phyloP scores from a whole-genome alignment of 2,329 filamentous ascomycete genomes.

The Myriosclerotinia duriaeana region DNA sequence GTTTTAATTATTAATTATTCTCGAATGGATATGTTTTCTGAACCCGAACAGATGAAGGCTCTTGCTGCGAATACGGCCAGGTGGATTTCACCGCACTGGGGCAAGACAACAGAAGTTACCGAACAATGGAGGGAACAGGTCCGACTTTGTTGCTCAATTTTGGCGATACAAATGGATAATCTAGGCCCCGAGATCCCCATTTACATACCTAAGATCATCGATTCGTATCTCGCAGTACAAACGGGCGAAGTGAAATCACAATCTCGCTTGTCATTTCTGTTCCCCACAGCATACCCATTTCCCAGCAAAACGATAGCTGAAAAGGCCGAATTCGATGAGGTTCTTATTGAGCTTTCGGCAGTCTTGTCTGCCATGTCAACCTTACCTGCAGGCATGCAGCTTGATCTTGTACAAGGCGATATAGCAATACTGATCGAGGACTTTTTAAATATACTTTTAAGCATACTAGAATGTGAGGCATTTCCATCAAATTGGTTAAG shows the following conservation, averaged over 20 bases:
- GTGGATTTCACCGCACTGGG: slow-evolving; percentile 96
- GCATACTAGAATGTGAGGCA: slow-evolving; percentile 82
- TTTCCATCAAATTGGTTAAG: slow-evolving; percentile 91
- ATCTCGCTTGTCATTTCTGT: slow-evolving; percentile 77
- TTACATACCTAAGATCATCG: slow-evolving; percentile 86
- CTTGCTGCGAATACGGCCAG: slow-evolving; percentile 78
- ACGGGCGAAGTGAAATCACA: slow-evolving; percentile 54
- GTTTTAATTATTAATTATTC: slow-evolving; percentile 91
- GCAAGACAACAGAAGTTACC: slow-evolving; percentile 67
- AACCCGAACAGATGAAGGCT: slow-evolving; percentile 71
- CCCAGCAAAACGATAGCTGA: slow-evolving; percentile 65
- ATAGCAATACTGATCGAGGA: slow-evolving; percentile 74
- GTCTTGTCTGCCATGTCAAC: slow-evolving; percentile 80
- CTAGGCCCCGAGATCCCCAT: slow-evolving; percentile 80
- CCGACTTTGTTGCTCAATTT: slow-evolving; percentile 85
- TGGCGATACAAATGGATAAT: slow-evolving; percentile 79
- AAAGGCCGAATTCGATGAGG: slow-evolving; percentile 72
- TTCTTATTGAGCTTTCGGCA: slow-evolving; percentile 82
- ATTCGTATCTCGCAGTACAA: slow-evolving; percentile 80
- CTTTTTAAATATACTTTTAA: slow-evolving; percentile 80
- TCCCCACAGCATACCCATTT: slow-evolving; percentile 88
- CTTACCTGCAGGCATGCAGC: slow-evolving; percentile 69
- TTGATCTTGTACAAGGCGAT: slow-evolving; percentile 73
- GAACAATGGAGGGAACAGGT: slow-evolving; percentile 93
- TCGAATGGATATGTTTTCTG: slow-evolving; percentile 74